Percentiles rank a stretch among this genome's conserved stretches.
Evolutionary conservation across 257 asterid genomes (phyloP).

Genomic region (Echium plantagineum): DNA sequence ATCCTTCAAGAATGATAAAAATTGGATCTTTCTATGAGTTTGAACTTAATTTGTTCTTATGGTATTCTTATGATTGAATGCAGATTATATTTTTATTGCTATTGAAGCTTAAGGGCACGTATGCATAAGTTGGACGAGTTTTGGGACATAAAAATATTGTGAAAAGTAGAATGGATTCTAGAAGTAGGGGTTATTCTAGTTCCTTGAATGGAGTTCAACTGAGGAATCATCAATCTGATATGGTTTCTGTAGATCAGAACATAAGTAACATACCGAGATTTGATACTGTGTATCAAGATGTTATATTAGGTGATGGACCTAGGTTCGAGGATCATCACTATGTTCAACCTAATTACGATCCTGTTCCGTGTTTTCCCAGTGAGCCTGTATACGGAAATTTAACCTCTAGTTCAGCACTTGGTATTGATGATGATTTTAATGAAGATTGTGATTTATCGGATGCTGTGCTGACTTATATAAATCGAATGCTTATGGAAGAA

Average conservation of each 20-base stretch:
- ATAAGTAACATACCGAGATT: constrained; percentile 1
- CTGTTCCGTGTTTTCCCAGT: neutral
- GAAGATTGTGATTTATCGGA: constrained; percentile 51
- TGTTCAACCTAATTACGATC: neutral
- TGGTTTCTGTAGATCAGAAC: neutral
- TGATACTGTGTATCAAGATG: neutral
- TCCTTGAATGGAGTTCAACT: constrained; percentile 5
- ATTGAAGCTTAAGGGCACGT: neutral
- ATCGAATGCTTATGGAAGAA: constrained; percentile 64
- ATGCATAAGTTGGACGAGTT: neutral
- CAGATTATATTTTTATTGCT: neutral
- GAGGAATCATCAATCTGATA: constrained; percentile 7
- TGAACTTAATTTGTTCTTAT: too few relatives aligned
- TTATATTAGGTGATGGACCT: neutral
- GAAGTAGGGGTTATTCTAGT: constrained; percentile 1
- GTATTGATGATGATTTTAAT: constrained; percentile 4
- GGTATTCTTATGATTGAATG: neutral
- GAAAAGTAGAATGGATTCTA: constrained; percentile 10
- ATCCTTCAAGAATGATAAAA: neutral
- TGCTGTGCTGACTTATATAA: constrained; percentile 44
- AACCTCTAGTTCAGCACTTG: neutral
- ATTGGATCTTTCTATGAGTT: neutral
- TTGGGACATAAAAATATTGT: too few relatives aligned
- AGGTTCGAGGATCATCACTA: neutral
- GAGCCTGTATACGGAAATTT: neutral